phyloP scores from a whole-genome alignment of 2,329 filamentous ascomycete species.

The Diaporthe sp. region DNA sequence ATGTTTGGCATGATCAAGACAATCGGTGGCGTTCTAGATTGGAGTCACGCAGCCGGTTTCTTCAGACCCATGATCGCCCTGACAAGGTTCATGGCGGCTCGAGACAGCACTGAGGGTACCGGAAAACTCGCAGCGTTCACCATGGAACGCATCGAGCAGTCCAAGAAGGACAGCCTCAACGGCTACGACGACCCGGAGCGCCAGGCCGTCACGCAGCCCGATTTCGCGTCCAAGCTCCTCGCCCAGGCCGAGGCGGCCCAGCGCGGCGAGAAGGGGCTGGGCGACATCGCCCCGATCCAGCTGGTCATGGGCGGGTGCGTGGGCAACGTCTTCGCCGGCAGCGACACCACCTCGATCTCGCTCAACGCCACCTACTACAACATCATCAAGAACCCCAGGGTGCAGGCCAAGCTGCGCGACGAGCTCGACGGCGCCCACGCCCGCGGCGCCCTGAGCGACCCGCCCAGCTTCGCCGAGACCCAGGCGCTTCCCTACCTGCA shows the following conservation, averaged over 20 bases:
- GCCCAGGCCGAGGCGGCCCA: conserved; percentile 48
- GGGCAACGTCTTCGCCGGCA: conserved; percentile 50
- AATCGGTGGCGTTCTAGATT: conserved; percentile 39
- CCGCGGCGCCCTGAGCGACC: conserved; percentile 22
- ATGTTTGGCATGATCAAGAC: conserved; percentile 58
- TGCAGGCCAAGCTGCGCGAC: conserved; percentile 37
- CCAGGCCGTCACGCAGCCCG: conserved; percentile 30
- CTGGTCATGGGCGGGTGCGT: conserved; percentile 36
- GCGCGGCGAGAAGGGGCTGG: conserved; percentile 48
- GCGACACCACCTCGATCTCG: conserved; percentile 59
- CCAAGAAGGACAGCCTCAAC: conserved; percentile 14
- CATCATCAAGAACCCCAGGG: conserved; percentile 47
- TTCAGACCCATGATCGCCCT: not conserved
- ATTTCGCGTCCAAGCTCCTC: conserved; percentile 56
- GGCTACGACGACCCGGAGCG: conserved; percentile 8
- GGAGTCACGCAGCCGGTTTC: not conserved
- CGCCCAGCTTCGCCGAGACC: conserved; percentile 47
- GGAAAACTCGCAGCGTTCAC: not conserved
- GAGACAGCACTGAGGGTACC: not conserved
- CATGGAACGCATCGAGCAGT: not conserved
- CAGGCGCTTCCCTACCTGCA: conserved; percentile 61
- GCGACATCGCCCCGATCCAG: not conserved
- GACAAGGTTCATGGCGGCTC: not conserved
- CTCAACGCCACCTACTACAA: conserved; percentile 56
- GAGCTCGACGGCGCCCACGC: conserved; percentile 45